phyloP scores from a whole-genome alignment of 306 rosid species.

The Herpetospermum pedunculosum region DNA sequence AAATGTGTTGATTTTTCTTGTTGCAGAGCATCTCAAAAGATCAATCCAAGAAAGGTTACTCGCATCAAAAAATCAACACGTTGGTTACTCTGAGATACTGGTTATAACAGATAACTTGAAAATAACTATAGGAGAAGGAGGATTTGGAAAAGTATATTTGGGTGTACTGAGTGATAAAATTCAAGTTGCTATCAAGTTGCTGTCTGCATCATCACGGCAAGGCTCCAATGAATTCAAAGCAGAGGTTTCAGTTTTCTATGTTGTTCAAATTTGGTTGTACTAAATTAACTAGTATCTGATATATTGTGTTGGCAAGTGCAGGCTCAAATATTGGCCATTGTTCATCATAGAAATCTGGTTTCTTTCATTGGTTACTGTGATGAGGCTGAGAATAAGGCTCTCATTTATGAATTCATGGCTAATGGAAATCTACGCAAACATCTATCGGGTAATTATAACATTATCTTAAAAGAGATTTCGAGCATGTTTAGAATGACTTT shows the following conservation, averaged over 20 bases:
- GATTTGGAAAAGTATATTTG: constrained; percentile 33
- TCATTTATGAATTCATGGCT: constrained; percentile 16
- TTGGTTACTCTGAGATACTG: constrained; percentile 15
- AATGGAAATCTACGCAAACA: constrained; percentile 11
- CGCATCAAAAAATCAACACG: constrained; percentile 12
- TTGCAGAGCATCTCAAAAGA: neutral
- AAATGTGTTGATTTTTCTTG: neutral
- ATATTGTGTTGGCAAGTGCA: neutral
- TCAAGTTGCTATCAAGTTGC: constrained; percentile 31
- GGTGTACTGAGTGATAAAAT: constrained; percentile 14
- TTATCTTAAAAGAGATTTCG: neutral
- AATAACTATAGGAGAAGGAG: constrained; percentile 27
- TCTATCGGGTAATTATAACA: constrained; percentile 2
- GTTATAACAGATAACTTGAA: constrained; percentile 24
- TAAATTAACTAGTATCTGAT: neutral
- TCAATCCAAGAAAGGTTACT: constrained; percentile 3
- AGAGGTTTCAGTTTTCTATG: constrained; percentile 9
- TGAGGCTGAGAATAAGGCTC: constrained; percentile 12
- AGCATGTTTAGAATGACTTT: too few relatives aligned
- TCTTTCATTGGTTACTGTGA: constrained; percentile 16
- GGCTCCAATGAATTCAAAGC: constrained; percentile 21
- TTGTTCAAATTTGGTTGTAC: too few relatives aligned
- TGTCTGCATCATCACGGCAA: constrained; percentile 25
- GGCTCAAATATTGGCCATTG: constrained; percentile 9
- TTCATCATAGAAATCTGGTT: constrained; percentile 20